These are phyloP conservation scores for Pythium monospermum DNA, from an alignment of 352 stramenopile genomes.

Conservation along the genomic window DNA sequence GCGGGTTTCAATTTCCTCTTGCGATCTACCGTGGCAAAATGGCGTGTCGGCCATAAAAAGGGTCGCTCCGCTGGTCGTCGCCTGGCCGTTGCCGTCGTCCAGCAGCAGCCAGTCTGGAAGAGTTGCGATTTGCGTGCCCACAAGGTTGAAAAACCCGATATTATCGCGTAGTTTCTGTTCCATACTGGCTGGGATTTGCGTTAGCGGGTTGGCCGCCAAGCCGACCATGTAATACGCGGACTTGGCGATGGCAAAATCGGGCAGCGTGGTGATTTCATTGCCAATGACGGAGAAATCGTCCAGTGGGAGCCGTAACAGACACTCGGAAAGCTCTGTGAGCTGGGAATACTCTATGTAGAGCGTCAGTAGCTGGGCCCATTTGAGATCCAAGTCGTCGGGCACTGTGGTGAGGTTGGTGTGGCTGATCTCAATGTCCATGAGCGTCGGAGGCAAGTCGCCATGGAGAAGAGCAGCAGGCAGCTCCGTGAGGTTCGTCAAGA, in stretches of 20 bases:
- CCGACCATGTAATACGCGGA: no score
- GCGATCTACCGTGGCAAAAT: not conserved
- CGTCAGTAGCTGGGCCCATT: constrained; percentile 3
- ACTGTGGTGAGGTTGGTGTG: constrained; percentile 4
- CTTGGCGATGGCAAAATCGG: no score
- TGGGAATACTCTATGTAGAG: constrained; percentile 7
- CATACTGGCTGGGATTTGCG: no score
- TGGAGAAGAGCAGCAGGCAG: constrained; percentile 6
- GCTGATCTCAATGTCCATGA: constrained; percentile 9
- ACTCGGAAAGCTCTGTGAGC: not conserved
- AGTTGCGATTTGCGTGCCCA: no score
- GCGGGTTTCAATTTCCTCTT: not conserved
- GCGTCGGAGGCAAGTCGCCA: constrained; percentile 1
- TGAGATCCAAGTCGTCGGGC: constrained; percentile 4
- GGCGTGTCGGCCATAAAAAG: not conserved
- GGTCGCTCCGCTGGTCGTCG: not conserved
- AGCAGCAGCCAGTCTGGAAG: no score
- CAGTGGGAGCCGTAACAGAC: not conserved
- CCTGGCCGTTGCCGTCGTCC: not conserved
- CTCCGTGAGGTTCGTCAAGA: constrained; percentile 11
- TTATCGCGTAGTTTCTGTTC: no score
- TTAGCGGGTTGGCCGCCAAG: no score
- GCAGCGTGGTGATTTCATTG: constrained; percentile 13
- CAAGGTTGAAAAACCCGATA: no score
- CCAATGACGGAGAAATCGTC: constrained; percentile 8